Percentiles rank a stretch among this genome's conserved stretches.
Evolutionary conservation across 768 basidiomycete genomes (phyloP).

Genomic region (Pisolithus tinctorius): DNA sequence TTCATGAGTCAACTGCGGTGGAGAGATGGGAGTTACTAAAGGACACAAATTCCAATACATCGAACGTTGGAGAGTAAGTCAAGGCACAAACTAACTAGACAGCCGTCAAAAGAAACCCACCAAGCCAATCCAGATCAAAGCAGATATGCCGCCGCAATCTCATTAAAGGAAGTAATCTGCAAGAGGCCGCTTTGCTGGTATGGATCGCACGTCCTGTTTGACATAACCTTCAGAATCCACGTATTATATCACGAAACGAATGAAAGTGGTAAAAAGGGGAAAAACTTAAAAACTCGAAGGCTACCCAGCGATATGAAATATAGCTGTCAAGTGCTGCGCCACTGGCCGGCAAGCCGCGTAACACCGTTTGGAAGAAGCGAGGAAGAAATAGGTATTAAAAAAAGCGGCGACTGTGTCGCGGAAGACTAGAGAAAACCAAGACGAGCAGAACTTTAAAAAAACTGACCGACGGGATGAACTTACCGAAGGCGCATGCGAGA

Average conservation of each 20-base stretch:
- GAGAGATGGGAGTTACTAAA: conserved; percentile 12
- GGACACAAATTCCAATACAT: conserved; percentile 22
- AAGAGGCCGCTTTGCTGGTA: conserved; percentile 78
- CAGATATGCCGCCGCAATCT: conserved; percentile 8
- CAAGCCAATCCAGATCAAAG: background rate
- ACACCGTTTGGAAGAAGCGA: conserved; percentile 3
- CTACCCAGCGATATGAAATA: background rate
- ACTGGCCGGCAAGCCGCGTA: conserved; percentile 2
- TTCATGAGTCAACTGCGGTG: background rate
- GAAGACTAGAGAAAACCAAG: too few relatives aligned
- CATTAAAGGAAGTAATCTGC: conserved; percentile 78
- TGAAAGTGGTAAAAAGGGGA: background rate
- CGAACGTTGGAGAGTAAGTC: conserved; percentile 5
- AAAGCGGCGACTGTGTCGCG: background rate
- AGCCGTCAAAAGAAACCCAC: background rate
- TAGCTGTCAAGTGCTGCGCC: background rate
- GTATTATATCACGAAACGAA: background rate
- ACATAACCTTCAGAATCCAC: conserved; percentile 4
- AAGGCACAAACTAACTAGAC: background rate
- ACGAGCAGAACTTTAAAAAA: background rate
- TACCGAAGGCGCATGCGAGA: conserved; percentile 83
- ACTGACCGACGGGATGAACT: conserved; percentile 20
- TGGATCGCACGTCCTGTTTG: conserved; percentile 67
- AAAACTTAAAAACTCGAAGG: too few relatives aligned
- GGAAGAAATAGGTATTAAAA: background rate